phyloP scores from a whole-genome alignment of 805 yeast species.

The Wickerhamomyces bovis region DNA sequence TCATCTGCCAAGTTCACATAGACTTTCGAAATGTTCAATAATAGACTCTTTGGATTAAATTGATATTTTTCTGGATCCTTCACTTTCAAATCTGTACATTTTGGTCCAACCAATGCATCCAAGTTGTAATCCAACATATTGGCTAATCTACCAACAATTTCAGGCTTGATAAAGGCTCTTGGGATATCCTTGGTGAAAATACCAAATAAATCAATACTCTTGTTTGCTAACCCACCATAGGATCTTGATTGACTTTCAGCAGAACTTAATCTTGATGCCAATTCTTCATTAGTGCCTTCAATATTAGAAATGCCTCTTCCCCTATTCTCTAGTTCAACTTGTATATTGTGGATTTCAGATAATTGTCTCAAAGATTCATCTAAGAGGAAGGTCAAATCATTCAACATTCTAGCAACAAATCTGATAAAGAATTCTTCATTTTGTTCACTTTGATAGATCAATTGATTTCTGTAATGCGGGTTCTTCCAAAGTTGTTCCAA shows the following conservation, averaged over 20 bases:
- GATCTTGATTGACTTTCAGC: constrained; percentile 78
- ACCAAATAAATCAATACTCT: constrained; percentile 72
- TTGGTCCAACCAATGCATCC: constrained; percentile 91
- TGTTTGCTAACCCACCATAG: constrained; percentile 75
- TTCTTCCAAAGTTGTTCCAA: constrained; percentile 80
- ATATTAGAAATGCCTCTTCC: constrained; percentile 22
- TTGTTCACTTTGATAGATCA: constrained; percentile 57
- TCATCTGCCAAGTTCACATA: constrained; percentile 67
- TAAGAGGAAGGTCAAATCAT: constrained; percentile 85
- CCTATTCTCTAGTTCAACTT: constrained; percentile 55
- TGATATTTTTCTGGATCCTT: constrained; percentile 74
- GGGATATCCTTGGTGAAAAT: constrained; percentile 86
- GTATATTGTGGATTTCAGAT: constrained; percentile 68
- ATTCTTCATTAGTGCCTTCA: constrained; percentile 58
- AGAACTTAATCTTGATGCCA: constrained; percentile 45
- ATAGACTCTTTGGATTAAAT: constrained; percentile 71
- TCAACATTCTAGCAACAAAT: constrained; percentile 90
- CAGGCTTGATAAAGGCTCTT: constrained; percentile 75
- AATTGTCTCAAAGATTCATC: constrained; percentile 87
- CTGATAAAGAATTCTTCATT: constrained; percentile 83
- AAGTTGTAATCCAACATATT: constrained; percentile 94
- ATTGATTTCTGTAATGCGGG: constrained; percentile 59
- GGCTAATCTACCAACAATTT: constrained; percentile 89
- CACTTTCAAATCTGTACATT: constrained; percentile 84
- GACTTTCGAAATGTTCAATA: constrained; percentile 66